These are phyloP conservation scores for Pouteria glomerata DNA, from an alignment of 148 eudicot genomes.

Conservation along the genomic window DNA sequence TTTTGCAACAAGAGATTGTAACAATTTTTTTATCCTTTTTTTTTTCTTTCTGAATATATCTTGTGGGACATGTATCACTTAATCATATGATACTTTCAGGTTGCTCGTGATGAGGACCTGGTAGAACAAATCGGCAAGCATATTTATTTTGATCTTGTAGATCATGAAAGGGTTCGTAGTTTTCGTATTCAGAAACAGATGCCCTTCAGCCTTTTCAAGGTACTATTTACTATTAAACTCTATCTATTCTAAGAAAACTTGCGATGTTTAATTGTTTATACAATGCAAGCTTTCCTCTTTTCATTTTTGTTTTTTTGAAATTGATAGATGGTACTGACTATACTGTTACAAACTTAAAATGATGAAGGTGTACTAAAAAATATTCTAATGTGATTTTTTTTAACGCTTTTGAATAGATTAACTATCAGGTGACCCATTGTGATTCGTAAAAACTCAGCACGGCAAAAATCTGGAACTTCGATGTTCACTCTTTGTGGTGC, in stretches of 20 bases:
- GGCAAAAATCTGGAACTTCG: too few relatives aligned
- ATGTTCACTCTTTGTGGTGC: too few relatives aligned
- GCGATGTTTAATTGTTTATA: not conserved
- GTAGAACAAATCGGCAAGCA: constrained; percentile 70
- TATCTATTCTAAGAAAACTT: not conserved
- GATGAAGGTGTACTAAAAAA: too few relatives aligned
- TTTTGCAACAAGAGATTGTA: not conserved
- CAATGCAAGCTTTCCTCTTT: not conserved
- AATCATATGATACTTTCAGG: constrained; percentile 30
- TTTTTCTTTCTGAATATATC: too few relatives aligned
- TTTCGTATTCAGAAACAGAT: constrained; percentile 74
- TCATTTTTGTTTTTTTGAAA: not conserved
- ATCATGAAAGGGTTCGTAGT: constrained; percentile 70
- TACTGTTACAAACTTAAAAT: not conserved
- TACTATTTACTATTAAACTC: constrained; percentile 16
- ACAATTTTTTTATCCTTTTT: not conserved
- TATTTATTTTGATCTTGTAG: constrained; percentile 84
- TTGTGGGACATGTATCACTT: constrained; percentile 1
- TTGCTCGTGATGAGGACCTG: constrained; percentile 82
- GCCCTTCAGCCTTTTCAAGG: constrained; percentile 72
- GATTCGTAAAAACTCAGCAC: too few relatives aligned
- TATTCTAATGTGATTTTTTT: too few relatives aligned
- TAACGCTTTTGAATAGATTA: not conserved
- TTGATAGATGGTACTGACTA: not conserved
- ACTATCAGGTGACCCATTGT: too few relatives aligned